These are phyloP conservation scores for Elymus sibiricus DNA, from an alignment of 176 grass and related monocot species.

Conservation along the genomic window DNA sequence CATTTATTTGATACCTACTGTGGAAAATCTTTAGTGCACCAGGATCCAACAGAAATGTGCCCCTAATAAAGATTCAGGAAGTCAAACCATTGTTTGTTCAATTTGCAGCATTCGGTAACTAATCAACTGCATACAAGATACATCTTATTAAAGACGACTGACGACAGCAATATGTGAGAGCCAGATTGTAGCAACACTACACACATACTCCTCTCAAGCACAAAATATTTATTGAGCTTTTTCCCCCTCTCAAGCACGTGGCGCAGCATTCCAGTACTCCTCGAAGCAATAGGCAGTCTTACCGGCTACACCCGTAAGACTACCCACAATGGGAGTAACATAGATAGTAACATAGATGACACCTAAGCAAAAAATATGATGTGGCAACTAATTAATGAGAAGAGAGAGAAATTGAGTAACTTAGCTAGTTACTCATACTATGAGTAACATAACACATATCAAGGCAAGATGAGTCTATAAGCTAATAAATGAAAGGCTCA, in stretches of 20 bases:
- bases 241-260: too few relatives aligned
- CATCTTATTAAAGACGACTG: background rate
- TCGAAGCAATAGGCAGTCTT: background rate
- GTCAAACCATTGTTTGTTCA: background rate
- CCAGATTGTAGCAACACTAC: background rate
- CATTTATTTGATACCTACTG: background rate
- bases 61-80: background rate
- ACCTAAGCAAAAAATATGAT: too few relatives aligned
- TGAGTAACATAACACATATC: too few relatives aligned
- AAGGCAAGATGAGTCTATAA: too few relatives aligned
- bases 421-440: too few relatives aligned
- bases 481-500: too few relatives aligned
- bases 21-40: background rate
- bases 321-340: too few relatives aligned
- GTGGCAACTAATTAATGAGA: too few relatives aligned
- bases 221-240: too few relatives aligned
- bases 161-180: background rate
- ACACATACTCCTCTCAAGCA: too few relatives aligned
- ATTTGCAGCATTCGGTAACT: background rate
- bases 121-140: background rate
- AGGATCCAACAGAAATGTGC: background rate
- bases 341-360: too few relatives aligned
- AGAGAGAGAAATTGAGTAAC: too few relatives aligned
- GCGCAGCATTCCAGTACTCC: background rate
- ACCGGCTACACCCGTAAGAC: background rate